phyloP scores from a whole-genome alignment of 1,284 basidiomycete species.

The Tilletia walkeri region DNA sequence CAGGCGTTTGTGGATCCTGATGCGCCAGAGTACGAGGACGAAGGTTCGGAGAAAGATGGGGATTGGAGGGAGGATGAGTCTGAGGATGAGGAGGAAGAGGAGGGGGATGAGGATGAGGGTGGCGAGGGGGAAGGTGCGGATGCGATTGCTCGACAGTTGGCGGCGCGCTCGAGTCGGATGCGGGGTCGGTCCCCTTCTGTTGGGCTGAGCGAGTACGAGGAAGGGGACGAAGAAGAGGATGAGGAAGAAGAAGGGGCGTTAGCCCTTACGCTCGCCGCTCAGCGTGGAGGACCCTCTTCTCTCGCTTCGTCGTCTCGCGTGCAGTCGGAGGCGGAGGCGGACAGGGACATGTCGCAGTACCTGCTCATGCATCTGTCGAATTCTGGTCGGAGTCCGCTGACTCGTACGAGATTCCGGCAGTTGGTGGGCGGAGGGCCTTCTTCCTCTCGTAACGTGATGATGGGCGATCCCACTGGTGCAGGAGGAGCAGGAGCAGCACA shows the following conservation, averaged over 20 bases:
- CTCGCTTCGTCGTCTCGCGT: not conserved
- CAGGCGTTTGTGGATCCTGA: conserved; percentile 16
- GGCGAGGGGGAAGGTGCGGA: not conserved
- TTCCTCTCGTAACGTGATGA: too few species aligned
- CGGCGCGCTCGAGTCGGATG: not conserved
- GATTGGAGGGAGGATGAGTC: conserved; percentile 27
- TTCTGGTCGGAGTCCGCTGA: not conserved
- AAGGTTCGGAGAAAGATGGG: not conserved
- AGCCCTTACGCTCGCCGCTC: not conserved
- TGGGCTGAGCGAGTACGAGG: conserved; percentile 6
- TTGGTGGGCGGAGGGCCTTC: not conserved
- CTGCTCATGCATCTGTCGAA: conserved; percentile 8
- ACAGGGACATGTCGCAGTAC: conserved; percentile 6
- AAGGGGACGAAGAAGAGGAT: conserved; percentile 17
- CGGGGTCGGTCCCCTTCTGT: not conserved
- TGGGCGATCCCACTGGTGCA: too few species aligned
- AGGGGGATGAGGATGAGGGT: conserved; percentile 17
- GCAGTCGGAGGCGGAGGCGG: not conserved
- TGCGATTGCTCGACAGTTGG: conserved; percentile 4
- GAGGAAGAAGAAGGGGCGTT: conserved; percentile 6
- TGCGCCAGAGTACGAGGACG: conserved; percentile 14
- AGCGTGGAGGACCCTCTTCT: not conserved
- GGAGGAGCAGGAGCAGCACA: too few species aligned
- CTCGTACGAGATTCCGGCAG: not conserved
- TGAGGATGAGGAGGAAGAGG: conserved; percentile 21